These are phyloP conservation scores for Dacryopinax spathularia DNA, from an alignment of 768 basidiomycete genomes.

Conservation along the genomic window DNA sequence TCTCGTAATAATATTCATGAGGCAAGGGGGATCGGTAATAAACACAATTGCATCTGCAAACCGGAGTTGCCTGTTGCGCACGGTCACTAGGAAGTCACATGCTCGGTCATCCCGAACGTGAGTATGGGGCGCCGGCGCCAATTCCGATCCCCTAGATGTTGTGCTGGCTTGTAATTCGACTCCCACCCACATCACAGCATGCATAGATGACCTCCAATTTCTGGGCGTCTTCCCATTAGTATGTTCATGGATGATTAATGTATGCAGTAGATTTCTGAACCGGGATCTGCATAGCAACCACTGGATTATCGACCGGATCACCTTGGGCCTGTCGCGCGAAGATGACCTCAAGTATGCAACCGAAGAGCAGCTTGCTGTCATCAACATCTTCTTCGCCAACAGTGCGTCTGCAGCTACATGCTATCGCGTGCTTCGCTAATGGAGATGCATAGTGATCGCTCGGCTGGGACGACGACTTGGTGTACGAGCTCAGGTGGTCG, in stretches of 20 bases:
- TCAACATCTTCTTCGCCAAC: slow-evolving; percentile 81
- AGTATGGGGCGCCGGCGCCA: no score
- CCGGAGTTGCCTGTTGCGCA: no score
- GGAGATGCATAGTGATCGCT: slow-evolving; percentile 46
- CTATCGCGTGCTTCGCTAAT: neutral
- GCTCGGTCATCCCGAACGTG: no score
- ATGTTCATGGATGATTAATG: slow-evolving; percentile 21
- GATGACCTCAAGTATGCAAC: slow-evolving; percentile 70
- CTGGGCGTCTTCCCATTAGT: slow-evolving; percentile 87
- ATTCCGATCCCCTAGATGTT: no score
- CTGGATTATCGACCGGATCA: slow-evolving; percentile 77
- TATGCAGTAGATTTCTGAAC: slow-evolving; percentile 12
- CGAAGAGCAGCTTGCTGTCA: slow-evolving; percentile 64
- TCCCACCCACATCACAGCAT: neutral
- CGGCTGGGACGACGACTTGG: slow-evolving; percentile 72
- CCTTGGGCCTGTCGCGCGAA: slow-evolving; percentile 54
- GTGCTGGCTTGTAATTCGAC: no score
- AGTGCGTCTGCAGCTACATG: slow-evolving; percentile 28
- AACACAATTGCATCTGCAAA: no score
- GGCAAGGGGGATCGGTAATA: no score
- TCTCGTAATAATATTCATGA: no score
- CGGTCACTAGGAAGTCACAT: no score
- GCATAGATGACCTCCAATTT: slow-evolving; percentile 70
- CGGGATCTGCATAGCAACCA: slow-evolving; percentile 46
- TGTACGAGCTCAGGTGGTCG: slow-evolving; percentile 79